These are phyloP conservation scores for Suillus paluster DNA, from an alignment of 768 basidiomycete genomes.

Conservation along the genomic window DNA sequence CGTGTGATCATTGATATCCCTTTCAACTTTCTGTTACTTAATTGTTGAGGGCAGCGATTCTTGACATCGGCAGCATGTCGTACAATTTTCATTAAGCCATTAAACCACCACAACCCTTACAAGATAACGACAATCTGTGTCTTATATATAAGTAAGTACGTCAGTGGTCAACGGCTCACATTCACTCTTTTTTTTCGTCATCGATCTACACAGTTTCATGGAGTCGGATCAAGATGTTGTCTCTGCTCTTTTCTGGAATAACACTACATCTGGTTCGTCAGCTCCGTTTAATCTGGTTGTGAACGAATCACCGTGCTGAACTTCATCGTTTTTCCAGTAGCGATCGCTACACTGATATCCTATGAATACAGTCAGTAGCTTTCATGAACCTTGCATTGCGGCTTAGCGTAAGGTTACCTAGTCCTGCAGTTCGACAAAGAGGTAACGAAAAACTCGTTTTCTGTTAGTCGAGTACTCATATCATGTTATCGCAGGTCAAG, in stretches of 20 bases:
- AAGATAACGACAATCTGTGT: neutral
- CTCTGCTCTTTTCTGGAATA: conserved; percentile 1
- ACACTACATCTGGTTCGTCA: neutral
- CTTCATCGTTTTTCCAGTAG: neutral
- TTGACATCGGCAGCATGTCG: neutral
- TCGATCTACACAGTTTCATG: neutral
- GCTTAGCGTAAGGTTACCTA: neutral
- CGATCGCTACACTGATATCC: neutral
- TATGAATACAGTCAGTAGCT: conserved; percentile 6
- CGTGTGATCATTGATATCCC: neutral
- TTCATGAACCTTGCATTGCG: neutral
- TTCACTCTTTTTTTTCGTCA: neutral
- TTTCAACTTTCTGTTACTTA: neutral
- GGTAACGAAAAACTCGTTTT: neutral
- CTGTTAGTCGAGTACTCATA: neutral
- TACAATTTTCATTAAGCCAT: neutral
- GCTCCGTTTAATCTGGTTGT: neutral
- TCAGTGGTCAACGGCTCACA: neutral
- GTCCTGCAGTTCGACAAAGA: conserved; percentile 4
- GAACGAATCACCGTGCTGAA: neutral
- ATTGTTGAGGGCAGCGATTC: neutral
- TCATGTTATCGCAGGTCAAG: neutral
- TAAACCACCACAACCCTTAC: neutral
- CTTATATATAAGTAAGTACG: conserved; percentile 3
- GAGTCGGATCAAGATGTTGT: neutral